Evolutionary conservation across 805 yeast species (phyloP).

Genomic region (Suhomyces faveliae): DNA sequence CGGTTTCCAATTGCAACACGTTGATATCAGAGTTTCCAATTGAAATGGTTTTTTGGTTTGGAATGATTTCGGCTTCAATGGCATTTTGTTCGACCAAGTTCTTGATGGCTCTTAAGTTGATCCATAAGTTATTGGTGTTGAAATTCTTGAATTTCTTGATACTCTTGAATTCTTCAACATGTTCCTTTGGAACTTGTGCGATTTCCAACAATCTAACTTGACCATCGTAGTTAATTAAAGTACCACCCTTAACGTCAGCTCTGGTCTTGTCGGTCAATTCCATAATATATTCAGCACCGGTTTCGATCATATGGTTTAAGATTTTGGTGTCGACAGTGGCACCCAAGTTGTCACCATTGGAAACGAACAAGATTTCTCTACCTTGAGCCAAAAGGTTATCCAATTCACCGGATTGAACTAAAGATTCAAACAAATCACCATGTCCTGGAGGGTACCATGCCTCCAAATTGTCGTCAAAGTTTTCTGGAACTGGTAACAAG

Average conservation of each 20-base stretch:
- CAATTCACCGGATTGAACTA: constrained; percentile 86
- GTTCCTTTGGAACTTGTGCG: constrained; percentile 98
- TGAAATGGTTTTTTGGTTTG: constrained; percentile 82
- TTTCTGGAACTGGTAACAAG: constrained; percentile 88
- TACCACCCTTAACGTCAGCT: constrained; percentile 99
- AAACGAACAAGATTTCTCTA: constrained; percentile 90
- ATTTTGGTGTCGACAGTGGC: constrained; percentile 95
- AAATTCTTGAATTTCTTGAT: constrained; percentile 97
- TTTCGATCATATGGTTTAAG: constrained; percentile 87
- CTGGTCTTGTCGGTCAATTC: constrained; percentile 98
- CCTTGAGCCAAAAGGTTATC: constrained; percentile 89
- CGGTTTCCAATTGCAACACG: constrained; percentile 95
- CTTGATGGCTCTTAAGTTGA: constrained; percentile 90
- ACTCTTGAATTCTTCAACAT: constrained; percentile 95
- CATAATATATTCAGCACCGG: constrained; percentile 94
- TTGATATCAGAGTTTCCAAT: constrained; percentile 75
- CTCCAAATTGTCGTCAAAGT: constrained; percentile 68
- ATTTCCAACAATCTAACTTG: constrained; percentile 91
- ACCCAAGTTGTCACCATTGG: constrained; percentile 98
- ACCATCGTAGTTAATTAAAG: constrained; percentile 93
- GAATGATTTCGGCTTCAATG: constrained; percentile 90
- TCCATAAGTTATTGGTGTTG: constrained; percentile 98
- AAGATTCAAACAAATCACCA: constrained; percentile 93
- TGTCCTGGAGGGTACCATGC: constrained; percentile 99
- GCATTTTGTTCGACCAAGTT: constrained; percentile 82